A percentile compares a stretch with the other conserved stretches of the same genome.
phyloP scores from a whole-genome alignment of 2,329 filamentous ascomycete genomes.

The Verticillium nubilum region DNA sequence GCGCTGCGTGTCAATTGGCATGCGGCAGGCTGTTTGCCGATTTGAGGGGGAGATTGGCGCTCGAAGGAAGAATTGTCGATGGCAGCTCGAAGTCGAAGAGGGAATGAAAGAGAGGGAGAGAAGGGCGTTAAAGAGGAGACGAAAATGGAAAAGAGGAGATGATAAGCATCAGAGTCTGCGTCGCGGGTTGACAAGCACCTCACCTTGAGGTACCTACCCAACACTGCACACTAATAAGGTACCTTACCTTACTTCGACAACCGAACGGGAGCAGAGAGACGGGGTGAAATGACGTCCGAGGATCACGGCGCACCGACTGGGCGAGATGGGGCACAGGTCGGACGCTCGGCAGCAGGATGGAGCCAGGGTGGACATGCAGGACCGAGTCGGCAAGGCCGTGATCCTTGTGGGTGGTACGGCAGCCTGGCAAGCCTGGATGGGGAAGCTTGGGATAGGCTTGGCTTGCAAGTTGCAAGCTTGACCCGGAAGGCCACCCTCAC shows the following conservation, averaged over 20 bases:
- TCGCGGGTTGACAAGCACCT: not conserved
- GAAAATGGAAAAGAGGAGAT: not conserved
- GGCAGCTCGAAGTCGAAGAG: not conserved
- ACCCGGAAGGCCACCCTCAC: not conserved
- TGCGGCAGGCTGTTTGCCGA: not conserved
- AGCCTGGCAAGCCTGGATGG: not conserved
- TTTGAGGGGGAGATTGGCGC: not conserved
- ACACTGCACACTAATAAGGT: too few species aligned
- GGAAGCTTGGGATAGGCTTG: not conserved
- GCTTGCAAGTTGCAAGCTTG: not conserved
- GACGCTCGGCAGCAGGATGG: constrained; percentile 1
- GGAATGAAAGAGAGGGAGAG: not conserved
- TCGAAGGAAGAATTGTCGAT: not conserved
- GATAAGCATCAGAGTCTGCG: not conserved
- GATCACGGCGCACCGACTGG: constrained; percentile 1
- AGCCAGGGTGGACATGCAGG: not conserved
- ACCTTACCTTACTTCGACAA: not conserved
- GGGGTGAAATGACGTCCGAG: constrained; percentile 2
- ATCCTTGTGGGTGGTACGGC: not conserved
- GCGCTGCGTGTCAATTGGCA: not conserved
- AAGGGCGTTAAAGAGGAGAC: not conserved
- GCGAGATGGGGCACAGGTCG: not conserved
- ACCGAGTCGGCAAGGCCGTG: not conserved
- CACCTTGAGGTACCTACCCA: too few species aligned
- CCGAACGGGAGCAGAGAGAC: not conserved